A percentile compares a stretch with the other conserved stretches of the same genome.
These are phyloP conservation scores for Alternaria burnsii DNA, from an alignment of 2,329 filamentous ascomycete genomes.

Conservation along the genomic window DNA sequence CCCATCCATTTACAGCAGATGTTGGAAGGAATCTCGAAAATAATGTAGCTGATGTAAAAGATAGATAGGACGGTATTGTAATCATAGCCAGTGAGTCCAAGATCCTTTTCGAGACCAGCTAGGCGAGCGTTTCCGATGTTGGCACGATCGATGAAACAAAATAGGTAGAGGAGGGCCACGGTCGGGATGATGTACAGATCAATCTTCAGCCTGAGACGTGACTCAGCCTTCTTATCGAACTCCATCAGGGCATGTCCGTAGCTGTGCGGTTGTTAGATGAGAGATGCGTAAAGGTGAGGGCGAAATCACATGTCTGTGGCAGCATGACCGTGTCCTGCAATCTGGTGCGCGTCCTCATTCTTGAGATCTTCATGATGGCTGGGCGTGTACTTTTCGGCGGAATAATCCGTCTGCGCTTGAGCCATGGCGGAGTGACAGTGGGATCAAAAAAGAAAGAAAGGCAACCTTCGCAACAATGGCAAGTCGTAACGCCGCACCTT, in stretches of 20 bases:
- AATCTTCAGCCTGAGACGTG: slow-evolving; percentile 68
- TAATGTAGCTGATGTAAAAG: slow-evolving; percentile 77
- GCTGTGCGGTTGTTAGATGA: slow-evolving; percentile 27
- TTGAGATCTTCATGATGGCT: slow-evolving; percentile 43
- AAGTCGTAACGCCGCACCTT: slow-evolving; percentile 17
- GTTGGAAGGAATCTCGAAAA: slow-evolving; percentile 67
- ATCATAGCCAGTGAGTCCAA: slow-evolving; percentile 68
- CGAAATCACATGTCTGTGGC: slow-evolving; percentile 43
- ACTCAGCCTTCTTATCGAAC: slow-evolving; percentile 66
- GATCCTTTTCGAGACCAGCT: slow-evolving; percentile 70
- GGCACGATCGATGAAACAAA: slow-evolving; percentile 78
- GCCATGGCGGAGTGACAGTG: slow-evolving; percentile 16
- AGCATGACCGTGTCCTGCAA: slow-evolving; percentile 40
- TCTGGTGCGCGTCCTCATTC: slow-evolving; percentile 32
- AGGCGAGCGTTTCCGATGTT: slow-evolving; percentile 78
- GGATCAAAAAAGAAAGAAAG: background rate
- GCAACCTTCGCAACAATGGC: slow-evolving; percentile 5
- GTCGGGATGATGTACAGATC: slow-evolving; percentile 72
- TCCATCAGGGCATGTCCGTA: slow-evolving; percentile 44
- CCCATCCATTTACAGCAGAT: slow-evolving; percentile 75
- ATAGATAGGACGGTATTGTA: slow-evolving; percentile 74
- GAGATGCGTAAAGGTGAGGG: too few relatives aligned
- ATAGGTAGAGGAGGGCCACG: slow-evolving; percentile 72
- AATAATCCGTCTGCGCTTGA: slow-evolving; percentile 8
- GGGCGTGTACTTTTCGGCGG: slow-evolving; percentile 26